Base-by-base conservation (phyloP, 371 early-diverging fungal genomes). In the Rhizopus microsporus region DNA sequence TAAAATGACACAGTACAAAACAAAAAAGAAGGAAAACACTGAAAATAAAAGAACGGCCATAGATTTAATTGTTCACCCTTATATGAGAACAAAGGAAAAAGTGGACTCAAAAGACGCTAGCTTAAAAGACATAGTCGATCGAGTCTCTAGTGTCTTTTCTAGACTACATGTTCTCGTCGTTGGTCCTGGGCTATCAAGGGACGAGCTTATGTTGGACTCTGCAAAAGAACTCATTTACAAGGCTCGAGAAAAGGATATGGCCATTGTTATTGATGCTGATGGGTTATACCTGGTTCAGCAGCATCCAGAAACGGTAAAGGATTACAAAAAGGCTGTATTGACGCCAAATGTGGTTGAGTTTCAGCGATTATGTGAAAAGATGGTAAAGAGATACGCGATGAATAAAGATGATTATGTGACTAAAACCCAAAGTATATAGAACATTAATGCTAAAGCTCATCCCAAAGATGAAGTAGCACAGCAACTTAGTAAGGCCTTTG, bases 301-400 rank as follows among this genome's bases (percentile, higher is more conserved):
- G 6, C 54, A 86, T 7, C 94, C 95, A 0, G 86, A 83, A 0
- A 51, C 90, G 16, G 70, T 97, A 4, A 57, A 77, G 34, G 90
- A 87, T 7, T 95, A 94, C 65, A 53, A 58, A 8, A 80, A 85
- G 7, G 93, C 91, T 2, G 84, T 98, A 3, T 64, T 98, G 43
- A 97, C 98, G 3, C 98, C 97, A 3, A 98, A 98, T 67, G 69
- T 86, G 4, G 88, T 84, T 15, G 98, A 98, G 72, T 96, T 94
- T 62, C 70, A 72, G 16, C 79, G 93, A 0, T 80, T 98, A 17
- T 92, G 92, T 71, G 81, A 88, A 35, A 66, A 68, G 3, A 78
- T 88, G 81, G 93, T 85, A 62, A 67, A 17, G 23, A 33, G 8
- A 50, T 43, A 43, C 7, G 8, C 16, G 44, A n/a, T 13, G 10